phyloP scores from a whole-genome alignment of 2,329 filamentous ascomycete genomes.

The Talaromyces sp. region DNA sequence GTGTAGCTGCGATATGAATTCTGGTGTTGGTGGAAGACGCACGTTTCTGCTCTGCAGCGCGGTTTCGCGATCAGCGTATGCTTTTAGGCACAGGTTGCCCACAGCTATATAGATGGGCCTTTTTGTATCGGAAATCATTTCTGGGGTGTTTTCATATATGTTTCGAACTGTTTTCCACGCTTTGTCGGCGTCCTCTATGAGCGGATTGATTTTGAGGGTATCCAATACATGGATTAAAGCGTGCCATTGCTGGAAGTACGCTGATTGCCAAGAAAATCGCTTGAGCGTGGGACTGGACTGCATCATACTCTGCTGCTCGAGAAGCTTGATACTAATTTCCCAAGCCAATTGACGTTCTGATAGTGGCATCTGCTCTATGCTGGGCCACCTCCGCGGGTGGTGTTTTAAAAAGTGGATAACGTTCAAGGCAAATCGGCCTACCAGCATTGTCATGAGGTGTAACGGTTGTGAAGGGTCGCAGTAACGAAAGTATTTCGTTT shows the following conservation, averaged over 20 bases:
- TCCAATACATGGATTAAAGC: neutral
- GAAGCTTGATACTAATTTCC: neutral
- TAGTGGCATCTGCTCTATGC: neutral
- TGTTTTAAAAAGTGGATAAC: neutral
- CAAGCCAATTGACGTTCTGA: neutral
- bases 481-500: conserved; percentile 53
- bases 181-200: neutral
- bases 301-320: neutral
- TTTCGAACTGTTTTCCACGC: neutral
- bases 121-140: neutral
- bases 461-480: conserved; percentile 51
- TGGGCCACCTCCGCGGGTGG: conserved; percentile 1
- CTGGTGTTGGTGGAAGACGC: neutral
- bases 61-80: neutral
- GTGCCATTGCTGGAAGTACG: neutral
- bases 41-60: conserved; percentile 4
- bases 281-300: neutral
- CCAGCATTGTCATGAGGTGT: conserved; percentile 64
- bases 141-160: neutral
- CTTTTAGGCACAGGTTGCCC: neutral
- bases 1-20: neutral
- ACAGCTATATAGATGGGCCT: neutral
- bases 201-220: neutral
- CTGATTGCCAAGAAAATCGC: neutral
- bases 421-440: conserved; percentile 45